These are phyloP conservation scores for Penicillium sp. DNA, from an alignment of 2,329 filamentous ascomycete species.

Conservation along the genomic window DNA sequence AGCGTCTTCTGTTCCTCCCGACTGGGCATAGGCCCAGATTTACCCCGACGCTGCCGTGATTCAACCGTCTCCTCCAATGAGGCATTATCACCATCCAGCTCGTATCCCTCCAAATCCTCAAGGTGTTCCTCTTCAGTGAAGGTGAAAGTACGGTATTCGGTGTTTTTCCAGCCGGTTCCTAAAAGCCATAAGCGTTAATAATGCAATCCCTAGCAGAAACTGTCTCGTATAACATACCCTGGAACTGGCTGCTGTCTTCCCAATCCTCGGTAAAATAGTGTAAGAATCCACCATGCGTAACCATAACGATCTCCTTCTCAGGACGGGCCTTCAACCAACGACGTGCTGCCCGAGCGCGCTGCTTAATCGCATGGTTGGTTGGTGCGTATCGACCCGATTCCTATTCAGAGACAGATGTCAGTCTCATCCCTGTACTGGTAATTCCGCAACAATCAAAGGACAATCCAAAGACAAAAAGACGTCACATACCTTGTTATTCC, in stretches of 20 bases:
- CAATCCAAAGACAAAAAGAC: too few relatives aligned
- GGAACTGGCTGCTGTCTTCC: conserved; percentile 53
- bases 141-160: conserved; percentile 65
- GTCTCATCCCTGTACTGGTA: background rate
- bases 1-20: conserved; percentile 39
- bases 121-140: conserved; percentile 55
- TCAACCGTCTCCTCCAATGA: conserved; percentile 42
- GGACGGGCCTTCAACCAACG: conserved; percentile 51
- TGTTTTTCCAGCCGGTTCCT: conserved; percentile 73
- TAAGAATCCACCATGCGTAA: conserved; percentile 78
- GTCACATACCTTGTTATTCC: conserved; percentile 63
- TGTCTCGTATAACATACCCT: conserved; percentile 35
- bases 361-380: conserved; percentile 52
- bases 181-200: background rate
- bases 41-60: conserved; percentile 42
- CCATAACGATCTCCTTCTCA: conserved; percentile 68
- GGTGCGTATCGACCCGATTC: conserved; percentile 45
- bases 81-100: conserved; percentile 40
- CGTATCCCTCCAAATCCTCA: conserved; percentile 43
- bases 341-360: conserved; percentile 59
- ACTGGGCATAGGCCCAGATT: conserved; percentile 31
- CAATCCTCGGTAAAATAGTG: conserved; percentile 85
- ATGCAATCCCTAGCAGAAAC: background rate
- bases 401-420: background rate
- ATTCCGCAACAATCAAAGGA: background rate